These are phyloP conservation scores for Saitozyma sp. DNA, from an alignment of 768 basidiomycete species.

Conservation along the genomic window DNA sequence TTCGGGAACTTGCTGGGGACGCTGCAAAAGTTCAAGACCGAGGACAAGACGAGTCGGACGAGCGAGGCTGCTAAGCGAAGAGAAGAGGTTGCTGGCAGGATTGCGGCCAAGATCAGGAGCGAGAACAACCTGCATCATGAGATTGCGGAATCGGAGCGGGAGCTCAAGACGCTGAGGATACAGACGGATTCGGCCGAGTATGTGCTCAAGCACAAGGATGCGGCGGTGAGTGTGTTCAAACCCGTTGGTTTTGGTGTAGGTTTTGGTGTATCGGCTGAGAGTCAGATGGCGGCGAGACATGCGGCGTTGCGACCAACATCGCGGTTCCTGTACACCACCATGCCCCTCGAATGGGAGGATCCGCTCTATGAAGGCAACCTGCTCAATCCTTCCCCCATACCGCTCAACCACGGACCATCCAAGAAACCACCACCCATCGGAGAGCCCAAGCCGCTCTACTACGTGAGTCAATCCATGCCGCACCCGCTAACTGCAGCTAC, in stretches of 20 bases:
- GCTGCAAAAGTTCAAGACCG: constrained; percentile 49
- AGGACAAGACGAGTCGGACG: constrained; percentile 42
- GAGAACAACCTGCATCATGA: constrained; percentile 47
- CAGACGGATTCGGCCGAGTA: constrained; percentile 41
- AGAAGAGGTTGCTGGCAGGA: constrained; percentile 43
- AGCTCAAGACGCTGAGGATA: constrained; percentile 42
- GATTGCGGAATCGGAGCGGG: constrained; percentile 43
- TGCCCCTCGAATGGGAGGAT: constrained; percentile 17
- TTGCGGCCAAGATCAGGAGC: constrained; percentile 41
- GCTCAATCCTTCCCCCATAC: constrained; percentile 46
- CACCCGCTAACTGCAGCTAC: constrained; percentile 29
- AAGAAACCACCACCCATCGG: constrained; percentile 28
- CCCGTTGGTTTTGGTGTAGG: neutral
- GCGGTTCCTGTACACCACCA: constrained; percentile 43
- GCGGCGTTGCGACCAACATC: constrained; percentile 38
- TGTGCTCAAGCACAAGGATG: constrained; percentile 39
- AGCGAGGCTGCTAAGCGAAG: constrained; percentile 45
- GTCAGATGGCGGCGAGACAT: constrained; percentile 41
- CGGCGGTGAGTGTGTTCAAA: constrained; percentile 35
- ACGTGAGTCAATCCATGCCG: constrained; percentile 26
- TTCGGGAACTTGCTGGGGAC: constrained; percentile 51
- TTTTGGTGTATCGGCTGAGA: neutral
- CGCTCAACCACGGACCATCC: constrained; percentile 39
- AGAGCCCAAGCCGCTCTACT: constrained; percentile 43
- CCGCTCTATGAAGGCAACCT: constrained; percentile 31